These are phyloP conservation scores for Chrysoporthe puriensis DNA, from an alignment of 2,329 filamentous ascomycete genomes.

Conservation along the genomic window DNA sequence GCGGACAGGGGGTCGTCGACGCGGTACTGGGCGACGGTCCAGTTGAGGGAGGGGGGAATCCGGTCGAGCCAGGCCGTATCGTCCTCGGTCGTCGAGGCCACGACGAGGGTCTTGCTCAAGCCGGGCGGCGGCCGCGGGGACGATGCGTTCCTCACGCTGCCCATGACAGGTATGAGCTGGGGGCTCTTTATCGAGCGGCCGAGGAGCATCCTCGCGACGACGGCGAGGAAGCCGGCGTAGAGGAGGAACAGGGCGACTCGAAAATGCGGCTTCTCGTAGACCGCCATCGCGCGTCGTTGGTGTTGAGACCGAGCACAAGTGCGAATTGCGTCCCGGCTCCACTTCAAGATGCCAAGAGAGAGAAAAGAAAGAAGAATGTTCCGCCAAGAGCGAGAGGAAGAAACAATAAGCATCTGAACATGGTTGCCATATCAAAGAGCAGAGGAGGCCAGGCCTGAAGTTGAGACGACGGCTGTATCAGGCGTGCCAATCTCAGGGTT, in stretches of 20 bases:
- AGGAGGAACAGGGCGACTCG: constrained; percentile 29
- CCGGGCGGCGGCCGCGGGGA: neutral
- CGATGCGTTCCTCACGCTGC: neutral
- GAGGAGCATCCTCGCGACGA: constrained; percentile 26
- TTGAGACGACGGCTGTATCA: constrained; percentile 27
- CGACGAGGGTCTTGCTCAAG: constrained; percentile 30
- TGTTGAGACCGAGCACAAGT: neutral
- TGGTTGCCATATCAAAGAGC: constrained; percentile 4
- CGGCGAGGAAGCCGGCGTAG: constrained; percentile 26
- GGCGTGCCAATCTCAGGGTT: constrained; percentile 3
- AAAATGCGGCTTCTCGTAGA: constrained; percentile 27
- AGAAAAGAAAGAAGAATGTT: neutral
- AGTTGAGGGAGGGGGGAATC: constrained; percentile 27
- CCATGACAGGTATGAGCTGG: neutral
- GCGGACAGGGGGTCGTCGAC: constrained; percentile 32
- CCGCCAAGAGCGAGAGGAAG: neutral
- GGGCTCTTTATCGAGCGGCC: neutral
- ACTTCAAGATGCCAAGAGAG: neutral
- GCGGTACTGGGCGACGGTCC: constrained; percentile 33
- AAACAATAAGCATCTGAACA: constrained; percentile 11
- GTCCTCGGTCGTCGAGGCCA: constrained; percentile 28
- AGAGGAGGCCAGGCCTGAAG: neutral
- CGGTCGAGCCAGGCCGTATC: constrained; percentile 29
- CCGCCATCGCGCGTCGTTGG: constrained; percentile 20
- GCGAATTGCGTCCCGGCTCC: neutral